phyloP scores from a whole-genome alignment of 768 basidiomycete genomes.

The Candolleomyces efflorescens region DNA sequence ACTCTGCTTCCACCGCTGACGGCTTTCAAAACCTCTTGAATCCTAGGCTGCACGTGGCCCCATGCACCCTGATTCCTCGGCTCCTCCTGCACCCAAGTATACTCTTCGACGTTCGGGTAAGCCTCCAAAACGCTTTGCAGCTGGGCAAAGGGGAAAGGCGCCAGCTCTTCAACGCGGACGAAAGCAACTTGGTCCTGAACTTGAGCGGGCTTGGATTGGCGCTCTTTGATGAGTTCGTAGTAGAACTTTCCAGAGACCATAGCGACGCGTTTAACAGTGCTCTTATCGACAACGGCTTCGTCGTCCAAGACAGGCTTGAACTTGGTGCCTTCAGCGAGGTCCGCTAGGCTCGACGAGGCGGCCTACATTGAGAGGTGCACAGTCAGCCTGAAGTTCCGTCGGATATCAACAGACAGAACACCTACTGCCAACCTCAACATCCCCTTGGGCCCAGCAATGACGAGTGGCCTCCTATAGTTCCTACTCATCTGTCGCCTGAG shows the following conservation, averaged over 20 bases:
- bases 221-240: conserved; percentile 78
- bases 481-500: conserved; percentile 81
- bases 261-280: conserved; percentile 57
- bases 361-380: conserved; percentile 38
- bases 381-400: neutral
- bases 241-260: conserved; percentile 82
- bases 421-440: conserved; percentile 71
- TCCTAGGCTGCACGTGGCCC: conserved; percentile 56
- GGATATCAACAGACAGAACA: conserved; percentile 6
- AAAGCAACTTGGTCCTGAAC: conserved; percentile 56
- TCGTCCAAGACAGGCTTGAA: conserved; percentile 73
- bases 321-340: conserved; percentile 51
- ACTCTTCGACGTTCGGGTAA: conserved; percentile 40
- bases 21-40: conserved; percentile 46
- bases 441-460: conserved; percentile 84
- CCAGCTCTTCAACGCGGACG: conserved; percentile 79
- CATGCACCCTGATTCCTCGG: conserved; percentile 85
- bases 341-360: conserved; percentile 63
- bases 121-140: conserved; percentile 41
- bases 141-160: conserved; percentile 77
- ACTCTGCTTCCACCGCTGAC: conserved; percentile 21
- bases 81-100: conserved; percentile 82
- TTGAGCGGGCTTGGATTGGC: conserved; percentile 35
- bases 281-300: conserved; percentile 25
- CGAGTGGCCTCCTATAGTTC: conserved; percentile 82